Evolutionary conservation across 306 rosid species (phyloP).

Genomic region (Fragaria nilgerrensis): DNA sequence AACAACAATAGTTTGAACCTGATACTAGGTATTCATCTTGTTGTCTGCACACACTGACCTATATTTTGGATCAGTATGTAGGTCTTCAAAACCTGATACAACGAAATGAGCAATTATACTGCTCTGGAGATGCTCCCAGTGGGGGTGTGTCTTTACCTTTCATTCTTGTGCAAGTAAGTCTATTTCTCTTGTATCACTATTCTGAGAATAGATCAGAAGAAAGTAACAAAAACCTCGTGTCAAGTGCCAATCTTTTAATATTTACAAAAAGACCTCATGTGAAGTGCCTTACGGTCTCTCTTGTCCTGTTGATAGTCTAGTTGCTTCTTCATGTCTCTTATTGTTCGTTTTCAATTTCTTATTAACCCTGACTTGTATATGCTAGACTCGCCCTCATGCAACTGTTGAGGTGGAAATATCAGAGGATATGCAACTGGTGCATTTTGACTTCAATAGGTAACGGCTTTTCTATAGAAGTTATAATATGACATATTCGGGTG

Average conservation of each 20-base stretch:
- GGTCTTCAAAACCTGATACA: constrained; percentile 91
- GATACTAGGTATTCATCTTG: background rate
- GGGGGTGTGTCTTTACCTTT: constrained; percentile 97
- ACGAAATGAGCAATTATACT: constrained; percentile 80
- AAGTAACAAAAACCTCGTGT: background rate
- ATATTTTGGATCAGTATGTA: constrained; percentile 49
- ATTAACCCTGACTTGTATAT: constrained; percentile 19
- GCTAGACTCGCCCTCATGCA: constrained; percentile 95
- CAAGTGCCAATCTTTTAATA: background rate
- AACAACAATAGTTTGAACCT: background rate
- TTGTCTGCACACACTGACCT: constrained; percentile 31
- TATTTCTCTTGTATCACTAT: constrained; percentile 24
- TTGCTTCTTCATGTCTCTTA: constrained; percentile 14
- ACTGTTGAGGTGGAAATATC: constrained; percentile 99
- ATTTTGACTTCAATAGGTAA: constrained; percentile 97
- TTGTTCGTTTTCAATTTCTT: background rate
- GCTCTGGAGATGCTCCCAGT: constrained; percentile 80
- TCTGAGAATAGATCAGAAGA: constrained; percentile 1
- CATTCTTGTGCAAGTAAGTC: constrained; percentile 84
- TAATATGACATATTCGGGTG: background rate
- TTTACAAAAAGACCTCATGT: background rate
- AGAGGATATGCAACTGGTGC: constrained; percentile 98
- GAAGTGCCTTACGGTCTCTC: background rate
- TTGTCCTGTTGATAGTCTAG: background rate
- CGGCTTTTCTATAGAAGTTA: background rate